Conservation (phyloP, 768 basidiomycete species). For the Crassisporium funariophilum region DNA sequence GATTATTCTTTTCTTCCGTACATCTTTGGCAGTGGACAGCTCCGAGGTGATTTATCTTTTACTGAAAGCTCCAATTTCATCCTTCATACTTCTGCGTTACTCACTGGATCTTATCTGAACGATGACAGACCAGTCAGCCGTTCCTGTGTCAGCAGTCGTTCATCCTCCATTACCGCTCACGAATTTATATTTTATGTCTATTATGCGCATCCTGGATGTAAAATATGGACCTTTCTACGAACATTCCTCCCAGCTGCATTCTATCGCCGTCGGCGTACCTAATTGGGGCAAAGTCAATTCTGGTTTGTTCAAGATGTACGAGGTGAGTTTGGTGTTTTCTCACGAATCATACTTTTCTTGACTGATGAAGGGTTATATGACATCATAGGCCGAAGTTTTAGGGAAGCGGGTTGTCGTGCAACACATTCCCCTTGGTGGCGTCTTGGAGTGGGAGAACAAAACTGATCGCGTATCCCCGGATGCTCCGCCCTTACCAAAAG, state of each 20-base stretch:
- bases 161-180: conserved; percentile 56
- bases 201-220: conserved; percentile 77
- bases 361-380: too few species aligned
- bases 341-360: too few species aligned
- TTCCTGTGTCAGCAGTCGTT: conserved; percentile 68
- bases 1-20: conserved; percentile 90
- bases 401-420: conserved; percentile 97
- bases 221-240: conserved; percentile 90
- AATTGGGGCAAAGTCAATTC: conserved; percentile 89
- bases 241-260: conserved; percentile 87
- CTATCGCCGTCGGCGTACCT: conserved; percentile 86
- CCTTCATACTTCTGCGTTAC: conserved; percentile 1
- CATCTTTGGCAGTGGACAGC: conserved; percentile 88
- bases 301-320: conserved; percentile 95
- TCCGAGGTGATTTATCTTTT: conserved; percentile 57
- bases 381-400: conserved; percentile 78
- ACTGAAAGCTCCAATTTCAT: conserved; percentile 1
- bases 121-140: conserved; percentile 56
- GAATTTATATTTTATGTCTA: conserved; percentile 82
- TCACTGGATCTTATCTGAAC: conserved; percentile 9
- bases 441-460: conserved; percentile 63
- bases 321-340: conserved; percentile 45
- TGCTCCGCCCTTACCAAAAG: neutral
- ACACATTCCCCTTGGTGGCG: conserved; percentile 83
- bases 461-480: neutral